A percentile compares a stretch with the other conserved stretches of the same genome.
These are phyloP conservation scores for Isatis lusitanica DNA, from an alignment of 441 rosid species.

Conservation along the genomic window DNA sequence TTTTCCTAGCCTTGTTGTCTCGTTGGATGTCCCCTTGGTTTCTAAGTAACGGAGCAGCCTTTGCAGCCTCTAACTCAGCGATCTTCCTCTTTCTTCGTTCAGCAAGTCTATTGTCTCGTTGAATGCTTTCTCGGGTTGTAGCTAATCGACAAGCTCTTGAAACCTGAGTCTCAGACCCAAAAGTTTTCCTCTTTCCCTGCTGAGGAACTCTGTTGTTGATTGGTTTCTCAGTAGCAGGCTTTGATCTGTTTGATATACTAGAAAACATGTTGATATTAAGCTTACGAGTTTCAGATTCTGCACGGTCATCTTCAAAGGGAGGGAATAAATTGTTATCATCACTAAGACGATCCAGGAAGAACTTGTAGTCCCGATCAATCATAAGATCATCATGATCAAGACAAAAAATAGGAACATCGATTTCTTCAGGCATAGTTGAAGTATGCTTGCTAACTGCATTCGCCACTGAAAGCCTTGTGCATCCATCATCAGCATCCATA, in stretches of 20 bases:
- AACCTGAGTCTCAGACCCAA: neutral
- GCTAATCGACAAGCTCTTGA: neutral
- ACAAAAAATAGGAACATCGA: conserved; percentile 19
- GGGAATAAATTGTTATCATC: neutral
- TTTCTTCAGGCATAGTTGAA: neutral
- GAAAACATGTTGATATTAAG: neutral
- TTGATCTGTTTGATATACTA: neutral
- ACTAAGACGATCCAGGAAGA: conserved; percentile 18
- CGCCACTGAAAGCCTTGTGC: conserved; percentile 9
- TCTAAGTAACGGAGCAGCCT: neutral
- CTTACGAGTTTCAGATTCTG: conserved; percentile 14
- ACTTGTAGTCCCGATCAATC: conserved; percentile 15
- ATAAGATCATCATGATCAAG: conserved; percentile 2
- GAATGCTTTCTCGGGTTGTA: neutral
- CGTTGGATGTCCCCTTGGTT: neutral
- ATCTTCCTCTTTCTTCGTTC: conserved; percentile 22
- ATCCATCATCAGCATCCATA: neutral
- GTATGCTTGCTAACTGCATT: neutral
- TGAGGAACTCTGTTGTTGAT: conserved; percentile 15
- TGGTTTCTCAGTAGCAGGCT: neutral
- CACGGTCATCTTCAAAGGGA: conserved; percentile 6
- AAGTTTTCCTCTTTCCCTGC: neutral
- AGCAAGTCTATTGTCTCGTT: conserved; percentile 22
- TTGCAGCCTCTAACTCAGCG: neutral
- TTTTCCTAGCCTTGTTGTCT: neutral